These are phyloP conservation scores for Auriculariales sp. DNA, from an alignment of 768 basidiomycete genomes.

Conservation along the genomic window DNA sequence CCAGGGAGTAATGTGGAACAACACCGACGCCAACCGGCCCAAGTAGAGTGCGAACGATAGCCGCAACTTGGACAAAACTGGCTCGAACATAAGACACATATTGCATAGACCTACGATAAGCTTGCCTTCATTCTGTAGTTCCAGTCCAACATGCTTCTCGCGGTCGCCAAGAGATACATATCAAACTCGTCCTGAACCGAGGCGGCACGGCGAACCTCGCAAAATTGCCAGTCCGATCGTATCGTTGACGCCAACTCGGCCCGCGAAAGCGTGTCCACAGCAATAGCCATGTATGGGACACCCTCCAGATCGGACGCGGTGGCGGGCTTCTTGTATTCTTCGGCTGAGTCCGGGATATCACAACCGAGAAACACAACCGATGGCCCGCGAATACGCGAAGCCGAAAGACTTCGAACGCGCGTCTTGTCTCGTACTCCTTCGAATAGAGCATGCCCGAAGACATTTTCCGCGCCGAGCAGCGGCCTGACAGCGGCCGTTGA, in stretches of 20 bases:
- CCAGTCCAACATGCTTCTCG: constrained; percentile 77
- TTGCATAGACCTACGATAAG: background rate
- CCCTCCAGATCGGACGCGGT: constrained; percentile 38
- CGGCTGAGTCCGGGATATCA: constrained; percentile 27
- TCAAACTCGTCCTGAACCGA: background rate
- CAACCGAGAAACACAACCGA: constrained; percentile 71
- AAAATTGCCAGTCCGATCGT: no score
- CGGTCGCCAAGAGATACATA: background rate
- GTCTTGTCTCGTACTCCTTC: constrained; percentile 18
- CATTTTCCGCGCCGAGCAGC: constrained; percentile 52
- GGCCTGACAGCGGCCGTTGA: constrained; percentile 45
- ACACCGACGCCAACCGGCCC: constrained; percentile 92
- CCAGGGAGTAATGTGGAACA: constrained; percentile 68
- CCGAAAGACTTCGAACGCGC: constrained; percentile 26
- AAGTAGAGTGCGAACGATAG: constrained; percentile 61
- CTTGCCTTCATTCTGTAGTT: constrained; percentile 73
- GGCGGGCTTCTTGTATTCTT: constrained; percentile 17
- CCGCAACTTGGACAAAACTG: constrained; percentile 90
- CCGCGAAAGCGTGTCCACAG: constrained; percentile 16
- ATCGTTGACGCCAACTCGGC: background rate
- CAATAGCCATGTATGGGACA: constrained; percentile 75
- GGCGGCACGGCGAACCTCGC: background rate
- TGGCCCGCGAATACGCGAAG: constrained; percentile 42
- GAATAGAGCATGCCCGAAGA: constrained; percentile 54
- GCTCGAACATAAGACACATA: background rate